These are phyloP conservation scores for Colletotrichum coccodes DNA, from an alignment of 2,329 filamentous ascomycete genomes.

Conservation along the genomic window DNA sequence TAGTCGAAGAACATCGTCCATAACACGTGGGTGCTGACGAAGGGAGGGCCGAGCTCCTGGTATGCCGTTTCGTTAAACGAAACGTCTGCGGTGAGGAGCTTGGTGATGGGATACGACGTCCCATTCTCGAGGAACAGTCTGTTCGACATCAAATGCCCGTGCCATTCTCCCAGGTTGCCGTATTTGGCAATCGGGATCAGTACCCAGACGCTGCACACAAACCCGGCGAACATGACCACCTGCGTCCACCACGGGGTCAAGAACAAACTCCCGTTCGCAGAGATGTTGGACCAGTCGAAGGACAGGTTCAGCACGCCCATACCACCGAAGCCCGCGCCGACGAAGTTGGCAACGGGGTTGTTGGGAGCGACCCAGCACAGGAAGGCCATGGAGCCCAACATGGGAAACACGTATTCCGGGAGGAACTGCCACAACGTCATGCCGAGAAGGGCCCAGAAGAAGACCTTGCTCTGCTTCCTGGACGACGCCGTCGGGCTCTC, in stretches of 20 bases:
- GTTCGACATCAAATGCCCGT: constrained; percentile 68
- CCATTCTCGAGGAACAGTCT: constrained; percentile 60
- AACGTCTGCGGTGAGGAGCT: constrained; percentile 52
- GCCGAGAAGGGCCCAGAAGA: constrained; percentile 62
- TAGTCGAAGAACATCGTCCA: constrained; percentile 46
- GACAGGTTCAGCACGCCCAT: constrained; percentile 69
- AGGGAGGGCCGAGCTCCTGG: constrained; percentile 63
- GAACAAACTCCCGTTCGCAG: constrained; percentile 56
- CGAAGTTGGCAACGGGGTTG: constrained; percentile 66
- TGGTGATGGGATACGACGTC: constrained; percentile 53
- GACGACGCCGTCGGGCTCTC: constrained; percentile 59
- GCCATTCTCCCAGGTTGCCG: constrained; percentile 58
- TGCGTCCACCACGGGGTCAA: constrained; percentile 62
- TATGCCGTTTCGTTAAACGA: constrained; percentile 71
- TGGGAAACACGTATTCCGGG: constrained; percentile 25
- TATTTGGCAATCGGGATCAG: constrained; percentile 68
- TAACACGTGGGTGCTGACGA: constrained; percentile 47
- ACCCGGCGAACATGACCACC: constrained; percentile 64
- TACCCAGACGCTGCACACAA: constrained; percentile 67
- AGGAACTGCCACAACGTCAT: constrained; percentile 49
- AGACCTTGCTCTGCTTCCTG: constrained; percentile 64
- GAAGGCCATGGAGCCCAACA: constrained; percentile 54
- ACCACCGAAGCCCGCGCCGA: constrained; percentile 68
- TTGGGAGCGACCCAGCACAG: constrained; percentile 70
- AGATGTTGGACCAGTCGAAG: constrained; percentile 62